phyloP scores from a whole-genome alignment of 148 eudicot species.

The Vaccinium corymbosum region DNA sequence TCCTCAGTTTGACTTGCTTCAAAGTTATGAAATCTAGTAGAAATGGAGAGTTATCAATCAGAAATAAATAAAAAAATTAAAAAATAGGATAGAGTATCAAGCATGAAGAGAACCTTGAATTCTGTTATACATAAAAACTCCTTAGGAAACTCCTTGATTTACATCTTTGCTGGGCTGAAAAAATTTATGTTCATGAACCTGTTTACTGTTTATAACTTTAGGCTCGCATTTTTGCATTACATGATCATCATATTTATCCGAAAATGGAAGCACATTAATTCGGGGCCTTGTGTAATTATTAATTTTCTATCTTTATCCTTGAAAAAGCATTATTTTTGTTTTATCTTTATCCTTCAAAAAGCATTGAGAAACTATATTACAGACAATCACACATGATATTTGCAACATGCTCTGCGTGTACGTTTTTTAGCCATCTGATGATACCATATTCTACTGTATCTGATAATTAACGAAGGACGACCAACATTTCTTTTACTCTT shows the following conservation, averaged over 20 bases:
- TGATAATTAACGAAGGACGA: background rate
- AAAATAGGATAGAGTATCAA: background rate
- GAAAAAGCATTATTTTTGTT: background rate
- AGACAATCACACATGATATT: background rate
- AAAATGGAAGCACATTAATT: background rate
- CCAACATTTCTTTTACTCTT: background rate
- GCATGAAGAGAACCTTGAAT: background rate
- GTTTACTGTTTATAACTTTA: background rate
- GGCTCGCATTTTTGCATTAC: background rate
- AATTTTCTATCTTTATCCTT: background rate
- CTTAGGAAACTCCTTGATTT: background rate
- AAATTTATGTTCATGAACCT: background rate
- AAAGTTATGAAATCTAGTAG: background rate
- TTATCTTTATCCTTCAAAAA: background rate
- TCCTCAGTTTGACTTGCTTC: conserved; percentile 10
- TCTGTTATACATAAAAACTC: background rate
- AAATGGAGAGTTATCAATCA: no score
- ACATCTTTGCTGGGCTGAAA: background rate
- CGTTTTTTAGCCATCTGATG: background rate
- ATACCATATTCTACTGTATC: background rate
- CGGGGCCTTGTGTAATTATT: background rate
- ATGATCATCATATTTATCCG: background rate
- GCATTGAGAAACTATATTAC: background rate
- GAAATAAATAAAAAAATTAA: no score
- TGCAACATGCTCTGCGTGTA: background rate